Conservation (phyloP, 1,284 basidiomycete genomes). For the Phylloboletellus chloephorus region DNA sequence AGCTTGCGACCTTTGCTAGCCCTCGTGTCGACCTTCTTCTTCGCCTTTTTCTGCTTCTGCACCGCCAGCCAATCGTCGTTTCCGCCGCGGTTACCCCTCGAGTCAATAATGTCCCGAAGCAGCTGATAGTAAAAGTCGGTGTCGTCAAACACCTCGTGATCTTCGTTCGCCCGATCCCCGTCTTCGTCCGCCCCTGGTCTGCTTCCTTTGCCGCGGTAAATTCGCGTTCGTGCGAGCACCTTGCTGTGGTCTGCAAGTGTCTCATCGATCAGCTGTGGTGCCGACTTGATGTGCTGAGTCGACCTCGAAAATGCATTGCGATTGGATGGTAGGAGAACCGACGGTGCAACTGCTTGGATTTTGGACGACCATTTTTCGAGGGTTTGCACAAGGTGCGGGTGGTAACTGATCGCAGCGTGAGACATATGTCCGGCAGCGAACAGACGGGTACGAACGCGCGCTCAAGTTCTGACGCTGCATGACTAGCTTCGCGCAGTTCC, state of each 20-base stretch:
- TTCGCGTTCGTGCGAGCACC: conserved; percentile 53
- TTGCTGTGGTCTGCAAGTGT: conserved; percentile 52
- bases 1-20: conserved; percentile 91
- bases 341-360: conserved; percentile 83
- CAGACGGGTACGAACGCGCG: conserved; percentile 41
- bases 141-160: conserved; percentile 73
- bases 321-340: conserved; percentile 64
- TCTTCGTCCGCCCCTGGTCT: conserved; percentile 37
- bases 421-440: conserved; percentile 5
- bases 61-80: conserved; percentile 58
- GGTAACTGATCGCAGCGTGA: conserved; percentile 42
- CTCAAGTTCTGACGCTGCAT: conserved; percentile 48
- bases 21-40: conserved; percentile 84
- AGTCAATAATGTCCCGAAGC: conserved; percentile 82
- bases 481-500: conserved; percentile 43
- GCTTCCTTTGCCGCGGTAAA: conserved; percentile 42
- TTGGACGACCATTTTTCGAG: conserved; percentile 91
- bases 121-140: conserved; percentile 89
- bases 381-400: conserved; percentile 67
- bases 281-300: conserved; percentile 49
- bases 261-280: conserved; percentile 71
- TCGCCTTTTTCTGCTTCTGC: conserved; percentile 66
- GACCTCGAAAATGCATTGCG: conserved; percentile 58
- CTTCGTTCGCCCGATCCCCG: conserved; percentile 33
- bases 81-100: conserved; percentile 43